A percentile compares a stretch with the other conserved stretches of the same genome.
Evolutionary conservation across 257 asterid species (phyloP).

Genomic region (Gynochthodes officinalis): DNA sequence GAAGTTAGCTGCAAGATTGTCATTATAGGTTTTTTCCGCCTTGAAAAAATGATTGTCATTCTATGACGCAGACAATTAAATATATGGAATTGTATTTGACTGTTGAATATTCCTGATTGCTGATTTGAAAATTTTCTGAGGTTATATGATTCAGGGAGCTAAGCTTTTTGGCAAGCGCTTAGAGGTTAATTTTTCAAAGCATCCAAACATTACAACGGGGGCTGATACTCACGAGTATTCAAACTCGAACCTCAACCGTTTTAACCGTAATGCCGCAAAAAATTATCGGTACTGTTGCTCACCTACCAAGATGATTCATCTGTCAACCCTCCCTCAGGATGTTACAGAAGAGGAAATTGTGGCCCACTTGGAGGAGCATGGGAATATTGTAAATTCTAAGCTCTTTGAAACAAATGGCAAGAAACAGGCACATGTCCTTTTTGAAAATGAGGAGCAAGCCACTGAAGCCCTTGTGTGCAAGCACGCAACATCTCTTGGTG

Average conservation of each 20-base stretch:
- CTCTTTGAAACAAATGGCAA: slow-evolving; percentile 93
- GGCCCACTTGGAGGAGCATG: slow-evolving; percentile 81
- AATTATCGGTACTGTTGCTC: slow-evolving; percentile 95
- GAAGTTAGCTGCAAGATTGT: neutral
- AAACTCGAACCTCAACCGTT: slow-evolving; percentile 93
- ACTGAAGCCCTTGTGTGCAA: slow-evolving; percentile 97
- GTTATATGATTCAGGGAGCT: slow-evolving; percentile 54
- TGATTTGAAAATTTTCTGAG: slow-evolving; percentile 1
- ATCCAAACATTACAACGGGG: slow-evolving; percentile 80
- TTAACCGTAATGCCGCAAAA: slow-evolving; percentile 92
- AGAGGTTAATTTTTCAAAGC: slow-evolving; percentile 92
- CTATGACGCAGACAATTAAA: neutral
- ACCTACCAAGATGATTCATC: slow-evolving; percentile 94
- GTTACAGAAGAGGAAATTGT: slow-evolving; percentile 73
- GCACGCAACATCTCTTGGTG: slow-evolving; percentile 87
- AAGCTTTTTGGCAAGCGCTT: slow-evolving; percentile 81
- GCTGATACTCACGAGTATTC: slow-evolving; percentile 89
- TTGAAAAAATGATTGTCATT: neutral
- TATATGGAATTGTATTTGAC: neutral
- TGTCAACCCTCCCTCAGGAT: slow-evolving; percentile 87
- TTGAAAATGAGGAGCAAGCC: slow-evolving; percentile 91
- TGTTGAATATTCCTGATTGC: neutral
- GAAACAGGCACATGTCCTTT: slow-evolving; percentile 90
- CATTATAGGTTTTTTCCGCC: too few species aligned
- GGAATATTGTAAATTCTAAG: slow-evolving; percentile 59